These are phyloP conservation scores for Metschnikowia gruessii DNA, from an alignment of 805 yeast genomes.

Conservation along the genomic window DNA sequence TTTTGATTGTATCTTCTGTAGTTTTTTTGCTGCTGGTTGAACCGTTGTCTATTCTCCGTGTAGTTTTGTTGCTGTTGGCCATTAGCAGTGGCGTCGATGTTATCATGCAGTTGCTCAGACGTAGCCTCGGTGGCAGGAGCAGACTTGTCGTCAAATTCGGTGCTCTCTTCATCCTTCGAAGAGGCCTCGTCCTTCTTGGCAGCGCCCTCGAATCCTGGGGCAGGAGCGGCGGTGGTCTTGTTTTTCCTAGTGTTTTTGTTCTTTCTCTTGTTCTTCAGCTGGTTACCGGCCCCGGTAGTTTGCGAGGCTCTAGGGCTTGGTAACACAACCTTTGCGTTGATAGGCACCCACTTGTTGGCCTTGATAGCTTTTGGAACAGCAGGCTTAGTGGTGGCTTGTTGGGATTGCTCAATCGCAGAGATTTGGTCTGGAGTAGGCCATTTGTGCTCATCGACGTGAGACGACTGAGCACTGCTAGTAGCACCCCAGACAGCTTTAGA, in stretches of 20 bases:
- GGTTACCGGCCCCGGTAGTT: constrained; percentile 16
- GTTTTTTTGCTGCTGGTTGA: constrained; percentile 24
- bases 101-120: constrained; percentile 11
- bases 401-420: constrained; percentile 18
- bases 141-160: constrained; percentile 8
- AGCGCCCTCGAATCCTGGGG: constrained; percentile 10
- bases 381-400: constrained; percentile 13
- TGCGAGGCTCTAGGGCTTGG: constrained; percentile 35
- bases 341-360: constrained; percentile 47
- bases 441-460: constrained; percentile 38
- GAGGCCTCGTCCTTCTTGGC: constrained; percentile 13
- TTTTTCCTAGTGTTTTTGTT: constrained; percentile 22
- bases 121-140: constrained; percentile 4
- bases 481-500: constrained; percentile 43
- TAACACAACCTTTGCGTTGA: constrained; percentile 41
- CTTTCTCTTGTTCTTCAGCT: constrained; percentile 29
- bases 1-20: constrained; percentile 28
- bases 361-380: constrained; percentile 33
- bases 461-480: constrained; percentile 16
- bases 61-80: constrained; percentile 13
- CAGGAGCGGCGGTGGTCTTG: constrained; percentile 11
- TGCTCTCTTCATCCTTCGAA: constrained; percentile 12
- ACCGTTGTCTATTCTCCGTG: constrained; percentile 12
- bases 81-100: constrained; percentile 7
- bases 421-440: constrained; percentile 44